Evolutionary conservation across 2,329 filamentous ascomycete species (phyloP), one percentile per base, ranked within the genome.

Genomic region (Ophiocordyceps camponoti-saundersi): DNA sequence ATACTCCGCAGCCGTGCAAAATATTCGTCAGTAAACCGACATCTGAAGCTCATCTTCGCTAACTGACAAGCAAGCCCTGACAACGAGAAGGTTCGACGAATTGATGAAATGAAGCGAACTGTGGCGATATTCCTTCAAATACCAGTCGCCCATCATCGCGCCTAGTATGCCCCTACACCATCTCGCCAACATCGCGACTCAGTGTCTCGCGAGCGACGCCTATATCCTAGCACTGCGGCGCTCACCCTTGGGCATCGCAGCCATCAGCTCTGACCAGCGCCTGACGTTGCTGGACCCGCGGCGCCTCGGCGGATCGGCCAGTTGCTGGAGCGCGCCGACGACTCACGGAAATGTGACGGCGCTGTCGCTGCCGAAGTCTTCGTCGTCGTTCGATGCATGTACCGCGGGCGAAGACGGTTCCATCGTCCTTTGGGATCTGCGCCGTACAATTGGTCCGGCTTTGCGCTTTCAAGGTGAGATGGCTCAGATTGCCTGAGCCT

Each of bases 331-430:
- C 10, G 63, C 77, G 44, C 58, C 60, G 34, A 74, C 72, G 11
- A 65, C 70, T 30, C 78, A 84, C 52, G 69, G 72, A 6, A 82
- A 82, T 50, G 65, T 86, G 53, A 80, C 79, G 15, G 77, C 75
- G 50, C 65, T 85, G 29, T 70, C 72, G 46, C 66, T 72, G 1
- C 72, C 77, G 44, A 74, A 76, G 5, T 26, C 23, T n/a, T 10
- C 36, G 16, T 40, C 36, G 36, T 16, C 8, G 36, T 5, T 2
- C 39, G 11, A n/a, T 10, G 67, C 87, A 6, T 77, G 75, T 49
- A 88, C 84, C 0, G 76, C 82, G 0, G 85, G 85, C 44, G 75
- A 82, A 59, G 80, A 88, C 57, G 84, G 85, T 8, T 66, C 69
- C 10, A 72, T 87, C 12, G 72, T 67, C 0, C 63, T 83, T 44